Base-by-base conservation (phyloP, 768 basidiomycete genomes). In the Suillus plorans region DNA sequence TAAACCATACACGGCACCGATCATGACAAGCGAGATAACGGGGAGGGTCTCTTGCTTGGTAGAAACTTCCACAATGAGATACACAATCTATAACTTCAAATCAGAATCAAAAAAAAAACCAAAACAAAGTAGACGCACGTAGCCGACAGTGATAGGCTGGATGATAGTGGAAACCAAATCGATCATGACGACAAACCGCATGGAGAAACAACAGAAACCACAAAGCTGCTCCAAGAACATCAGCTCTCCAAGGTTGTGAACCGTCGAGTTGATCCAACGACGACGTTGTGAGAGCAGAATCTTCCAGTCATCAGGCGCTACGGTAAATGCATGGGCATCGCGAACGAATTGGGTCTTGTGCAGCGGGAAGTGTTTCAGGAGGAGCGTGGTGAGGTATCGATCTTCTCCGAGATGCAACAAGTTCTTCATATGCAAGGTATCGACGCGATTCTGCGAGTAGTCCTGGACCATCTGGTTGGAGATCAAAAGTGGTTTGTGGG, bases 211-310 rank as follows among this genome's bases (percentile, higher is more conserved):
- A 74, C 97, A 99, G 86, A 99, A 97, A 67, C 94, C 94, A 72
- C 95, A 96, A 28, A 96, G 86, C 65, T 92, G 88, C 62, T 96
- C 93, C 72, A 98, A 78, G 81, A 95, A 95, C 63, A 98, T 81
- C 50, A 99, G 82, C 73, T 99, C 97, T 60, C 90, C 93, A 63
- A 99, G 80, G 78, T 99, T 99, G 80, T 99, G 97, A 13, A 99
- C 88, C 0, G 97, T 99, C 20, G 97, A 99, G 81, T 99, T 99
- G 79, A 99, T 99, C 97, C 97, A 99, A 70, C 97, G 92, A 79
- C 97, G 92, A 81, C 97, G 90, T 74, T 99, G 97, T 9, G 95
- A 97, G 25, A 99, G 80, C 61, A 99, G 77, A 31, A 98, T 89
- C 74, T 89, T 89, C 94, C 95, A 97, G 69, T 95, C 92, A 70